phyloP scores from a whole-genome alignment of 441 rosid species.

The Euphorbia celastroides region DNA sequence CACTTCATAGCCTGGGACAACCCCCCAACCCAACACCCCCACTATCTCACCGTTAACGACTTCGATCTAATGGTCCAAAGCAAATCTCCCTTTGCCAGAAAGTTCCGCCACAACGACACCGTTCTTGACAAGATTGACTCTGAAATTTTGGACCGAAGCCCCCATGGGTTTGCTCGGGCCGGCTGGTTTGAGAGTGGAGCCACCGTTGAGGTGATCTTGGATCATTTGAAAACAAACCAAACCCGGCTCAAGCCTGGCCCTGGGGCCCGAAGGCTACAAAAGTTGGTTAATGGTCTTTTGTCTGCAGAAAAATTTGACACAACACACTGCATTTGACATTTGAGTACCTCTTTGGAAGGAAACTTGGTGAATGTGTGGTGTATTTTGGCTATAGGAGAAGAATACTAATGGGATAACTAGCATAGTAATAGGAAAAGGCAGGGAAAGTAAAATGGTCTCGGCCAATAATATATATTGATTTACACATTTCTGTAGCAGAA shows the following conservation, averaged over 20 bases:
- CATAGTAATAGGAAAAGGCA: conserved; percentile 10
- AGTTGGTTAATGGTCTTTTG: conserved; percentile 41
- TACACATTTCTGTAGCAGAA: conserved; percentile 17
- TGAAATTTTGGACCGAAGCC: conserved; percentile 46
- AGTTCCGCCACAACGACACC: conserved; percentile 49
- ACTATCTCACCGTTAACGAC: conserved; percentile 54
- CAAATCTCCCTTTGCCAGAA: conserved; percentile 73
- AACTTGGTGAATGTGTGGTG: background rate
- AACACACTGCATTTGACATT: conserved; percentile 45
- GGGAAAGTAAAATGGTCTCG: conserved; percentile 10
- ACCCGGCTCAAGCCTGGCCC: conserved; percentile 58
- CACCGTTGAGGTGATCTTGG: conserved; percentile 17
- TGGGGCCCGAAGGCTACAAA: conserved; percentile 61
- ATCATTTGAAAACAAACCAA: conserved; percentile 22
- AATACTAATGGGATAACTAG: conserved; percentile 3
- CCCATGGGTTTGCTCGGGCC: conserved; percentile 50
- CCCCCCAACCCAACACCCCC: conserved; percentile 85
- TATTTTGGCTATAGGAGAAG: background rate
- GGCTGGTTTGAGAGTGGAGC: conserved; percentile 48
- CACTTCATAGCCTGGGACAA: conserved; percentile 89
- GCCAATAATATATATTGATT: conserved; percentile 5
- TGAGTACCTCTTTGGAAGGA: background rate
- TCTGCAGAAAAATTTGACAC: conserved; percentile 44
- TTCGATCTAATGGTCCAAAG: conserved; percentile 59
- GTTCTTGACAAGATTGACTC: conserved; percentile 69